A percentile compares a stretch with the other conserved stretches of the same genome.
Conservation (phyloP, 495 filamentous ascomycete species). For the Pyronema omphalodes region DNA sequence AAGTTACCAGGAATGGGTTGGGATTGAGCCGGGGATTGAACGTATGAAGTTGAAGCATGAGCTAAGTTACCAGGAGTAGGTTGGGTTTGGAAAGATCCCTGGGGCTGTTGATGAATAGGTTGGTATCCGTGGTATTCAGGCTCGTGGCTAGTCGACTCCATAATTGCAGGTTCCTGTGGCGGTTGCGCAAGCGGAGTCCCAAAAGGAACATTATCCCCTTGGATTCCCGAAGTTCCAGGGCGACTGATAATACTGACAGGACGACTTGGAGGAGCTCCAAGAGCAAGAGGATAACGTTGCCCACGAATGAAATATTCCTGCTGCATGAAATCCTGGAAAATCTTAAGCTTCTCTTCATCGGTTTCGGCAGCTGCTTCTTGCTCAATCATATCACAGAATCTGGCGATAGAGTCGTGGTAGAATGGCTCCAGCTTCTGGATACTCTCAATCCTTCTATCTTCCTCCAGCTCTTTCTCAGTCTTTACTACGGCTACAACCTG, state of each 20-base stretch:
- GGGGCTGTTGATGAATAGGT: background rate
- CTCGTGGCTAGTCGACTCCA: background rate
- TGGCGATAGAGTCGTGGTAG: conserved; percentile 19
- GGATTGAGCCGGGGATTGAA: too few species aligned
- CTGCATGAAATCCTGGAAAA: conserved; percentile 23
- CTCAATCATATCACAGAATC: conserved; percentile 21
- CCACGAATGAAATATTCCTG: conserved; percentile 22
- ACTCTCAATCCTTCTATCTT: conserved; percentile 10
- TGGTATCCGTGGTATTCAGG: background rate
- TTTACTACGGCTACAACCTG: background rate
- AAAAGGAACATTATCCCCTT: too few species aligned
- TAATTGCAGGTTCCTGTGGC: background rate
- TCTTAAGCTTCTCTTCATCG: conserved; percentile 19
- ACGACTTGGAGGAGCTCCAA: conserved; percentile 18
- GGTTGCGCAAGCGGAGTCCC: too few species aligned
- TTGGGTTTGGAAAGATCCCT: background rate
- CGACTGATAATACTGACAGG: conserved; percentile 12
- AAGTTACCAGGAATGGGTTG: background rate
- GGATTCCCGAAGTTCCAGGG: background rate
- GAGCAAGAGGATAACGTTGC: conserved; percentile 16
- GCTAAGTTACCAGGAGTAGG: background rate
- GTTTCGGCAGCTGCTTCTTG: conserved; percentile 16
- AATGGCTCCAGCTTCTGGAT: conserved; percentile 16
- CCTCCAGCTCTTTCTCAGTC: conserved; percentile 5
- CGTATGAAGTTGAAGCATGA: too few species aligned